Evolutionary conservation across 1,139 yeast species (phyloP), one percentile per base, ranked within the genome.

Genomic region (Yamadazyma sp.): DNA sequence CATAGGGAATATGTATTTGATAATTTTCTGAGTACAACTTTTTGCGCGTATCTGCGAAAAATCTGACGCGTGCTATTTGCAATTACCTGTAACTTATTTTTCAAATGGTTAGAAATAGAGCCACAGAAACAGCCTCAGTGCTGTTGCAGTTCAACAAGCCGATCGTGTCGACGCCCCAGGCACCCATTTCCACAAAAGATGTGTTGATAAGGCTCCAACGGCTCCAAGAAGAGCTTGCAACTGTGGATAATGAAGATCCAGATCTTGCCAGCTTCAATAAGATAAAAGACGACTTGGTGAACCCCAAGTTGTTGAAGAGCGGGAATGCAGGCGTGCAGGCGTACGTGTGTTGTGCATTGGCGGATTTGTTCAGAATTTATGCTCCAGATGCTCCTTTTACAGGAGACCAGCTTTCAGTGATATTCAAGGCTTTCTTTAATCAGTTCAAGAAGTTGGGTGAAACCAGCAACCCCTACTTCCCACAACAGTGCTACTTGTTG

Each of bases 341-440:
- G 0, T 78, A 72, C 43, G 75, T 76, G 2, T 82, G 94, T 13
- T 84, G 95, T 53, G 81, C 94, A 45, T 50, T 89, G 9, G 74
- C 90, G 3, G 96, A 89, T 56, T 67, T 90, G 11, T 61, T 90
- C 31, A 71, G 96, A 43, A 61, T 89, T 9, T 83, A 73, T 55
- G 97, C 96, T 0, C 97, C 97, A 0, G 87, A 89, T 59, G 96
- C 97, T 4, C 97, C 97, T 6, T 89, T 76, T 59, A 79, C 86
- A 2, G 80, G 80, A 25, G 49, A 64, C 1, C 83, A 85, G 46
- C 63, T 89, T 23, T 66, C 80, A 1, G 79, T 72, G 21, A 70
- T 83, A n/a, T 84, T 85, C 62, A 73, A 68, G 45, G 63, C 82
- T 6, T 79, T 87, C 51, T 72, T 83, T 47, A 62, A 65, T 25